These are phyloP conservation scores for Hypoxylon lienhwacheense DNA, from an alignment of 495 filamentous ascomycete species.

Conservation along the genomic window DNA sequence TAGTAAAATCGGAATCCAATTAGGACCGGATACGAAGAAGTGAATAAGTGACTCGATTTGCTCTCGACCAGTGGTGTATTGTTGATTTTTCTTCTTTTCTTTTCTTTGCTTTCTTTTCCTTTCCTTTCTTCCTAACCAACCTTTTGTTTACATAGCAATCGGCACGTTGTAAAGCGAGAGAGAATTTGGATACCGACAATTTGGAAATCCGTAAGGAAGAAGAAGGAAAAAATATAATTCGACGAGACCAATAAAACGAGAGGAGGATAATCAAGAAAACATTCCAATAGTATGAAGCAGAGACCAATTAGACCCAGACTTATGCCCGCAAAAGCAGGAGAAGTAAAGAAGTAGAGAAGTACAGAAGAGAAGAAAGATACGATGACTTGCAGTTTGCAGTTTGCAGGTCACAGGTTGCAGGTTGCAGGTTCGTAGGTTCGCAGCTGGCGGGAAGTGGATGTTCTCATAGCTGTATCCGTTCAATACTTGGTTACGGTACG, in stretches of 20 bases:
- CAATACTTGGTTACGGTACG: too few species aligned
- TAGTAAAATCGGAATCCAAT: constrained; percentile 1
- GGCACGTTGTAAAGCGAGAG: constrained; percentile 17
- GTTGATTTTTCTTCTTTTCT: too few species aligned
- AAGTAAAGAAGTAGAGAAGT: constrained; percentile 28
- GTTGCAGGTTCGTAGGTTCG: constrained; percentile 6
- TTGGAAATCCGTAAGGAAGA: constrained; percentile 12
- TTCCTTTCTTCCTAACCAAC: too few species aligned
- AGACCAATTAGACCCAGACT: constrained; percentile 27
- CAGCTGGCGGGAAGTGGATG: too few species aligned
- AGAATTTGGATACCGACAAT: constrained; percentile 9
- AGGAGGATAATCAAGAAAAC: constrained; percentile 18
- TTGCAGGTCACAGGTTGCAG: constrained; percentile 22
- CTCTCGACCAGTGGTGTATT: too few species aligned
- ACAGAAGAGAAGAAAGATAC: constrained; percentile 20
- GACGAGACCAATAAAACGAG: constrained; percentile 30
- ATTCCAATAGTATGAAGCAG: constrained; percentile 26
- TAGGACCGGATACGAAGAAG: too few species aligned
- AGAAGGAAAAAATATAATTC: constrained; percentile 7
- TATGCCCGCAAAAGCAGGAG: constrained; percentile 29
- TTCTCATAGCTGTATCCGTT: background rate
- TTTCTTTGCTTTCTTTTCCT: too few species aligned
- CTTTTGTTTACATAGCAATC: too few species aligned
- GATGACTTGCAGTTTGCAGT: constrained; percentile 30
- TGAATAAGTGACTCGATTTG: too few species aligned